These are phyloP conservation scores for Colletotrichum scovillei DNA, from an alignment of 2,329 filamentous ascomycete species.

Conservation along the genomic window DNA sequence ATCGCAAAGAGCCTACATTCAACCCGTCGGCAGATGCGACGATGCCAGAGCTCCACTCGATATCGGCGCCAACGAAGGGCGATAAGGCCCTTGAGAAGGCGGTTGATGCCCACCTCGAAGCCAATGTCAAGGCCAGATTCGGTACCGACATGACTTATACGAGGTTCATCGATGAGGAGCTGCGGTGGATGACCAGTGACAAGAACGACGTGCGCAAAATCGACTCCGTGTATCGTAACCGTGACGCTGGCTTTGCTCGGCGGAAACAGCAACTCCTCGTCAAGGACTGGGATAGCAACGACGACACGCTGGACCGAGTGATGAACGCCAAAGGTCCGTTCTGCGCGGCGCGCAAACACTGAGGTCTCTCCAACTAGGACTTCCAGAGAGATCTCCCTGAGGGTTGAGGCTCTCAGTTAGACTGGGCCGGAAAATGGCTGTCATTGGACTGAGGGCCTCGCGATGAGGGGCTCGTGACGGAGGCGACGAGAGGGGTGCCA, in stretches of 20 bases:
- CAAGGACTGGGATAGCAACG: slow-evolving; percentile 54
- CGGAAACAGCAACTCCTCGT: slow-evolving; percentile 47
- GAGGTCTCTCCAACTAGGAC: neutral
- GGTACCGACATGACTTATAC: slow-evolving; percentile 44
- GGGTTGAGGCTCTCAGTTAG: neutral
- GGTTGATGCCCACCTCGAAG: slow-evolving; percentile 44
- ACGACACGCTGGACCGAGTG: slow-evolving; percentile 50
- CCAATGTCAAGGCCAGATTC: slow-evolving; percentile 46
- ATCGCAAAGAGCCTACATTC: slow-evolving; percentile 40
- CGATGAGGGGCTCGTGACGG: neutral
- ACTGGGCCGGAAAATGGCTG: neutral
- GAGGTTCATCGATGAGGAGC: slow-evolving; percentile 49
- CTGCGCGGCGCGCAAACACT: slow-evolving; percentile 36
- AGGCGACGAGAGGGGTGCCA: neutral
- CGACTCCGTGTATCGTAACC: slow-evolving; percentile 56
- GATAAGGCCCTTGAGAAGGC: slow-evolving; percentile 40
- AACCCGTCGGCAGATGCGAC: slow-evolving; percentile 40
- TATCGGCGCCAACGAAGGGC: slow-evolving; percentile 11
- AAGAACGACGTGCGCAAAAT: slow-evolving; percentile 53
- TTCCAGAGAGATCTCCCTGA: neutral
- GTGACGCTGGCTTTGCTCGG: slow-evolving; percentile 51
- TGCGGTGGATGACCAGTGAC: slow-evolving; percentile 53
- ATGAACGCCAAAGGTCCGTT: slow-evolving; percentile 45
- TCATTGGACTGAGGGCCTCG: neutral
- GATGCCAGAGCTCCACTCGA: slow-evolving; percentile 21